Base-by-base conservation (phyloP, 1,139 yeast genomes). In the Kluyveromyces sp. region DNA sequence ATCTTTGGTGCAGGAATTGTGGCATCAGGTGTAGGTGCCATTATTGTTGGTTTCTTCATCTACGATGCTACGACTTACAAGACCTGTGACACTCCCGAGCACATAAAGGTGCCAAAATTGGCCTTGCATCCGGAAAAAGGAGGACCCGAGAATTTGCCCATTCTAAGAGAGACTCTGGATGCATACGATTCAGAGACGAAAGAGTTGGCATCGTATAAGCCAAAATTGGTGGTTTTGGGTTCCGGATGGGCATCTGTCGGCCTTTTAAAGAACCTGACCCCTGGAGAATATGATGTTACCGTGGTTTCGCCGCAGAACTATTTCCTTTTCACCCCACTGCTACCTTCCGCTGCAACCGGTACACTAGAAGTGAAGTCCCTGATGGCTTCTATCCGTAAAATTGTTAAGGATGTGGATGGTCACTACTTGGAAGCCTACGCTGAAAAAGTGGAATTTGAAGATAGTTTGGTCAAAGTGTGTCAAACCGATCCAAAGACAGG, bases 111-210 rank as follows among this genome's bases (percentile, higher is more conserved):
- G 17, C 74, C 80, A 4, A 58, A 64, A 15, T 63, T 68, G 20
- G 81, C 83, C 0, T 56, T 78, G 36, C 55, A 68, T 39, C 83
- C 84, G 17, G 64, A 66, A 29, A 58, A 57, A n/a, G 85, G 85
- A 4, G 86, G 86, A 1, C 84, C 85, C 19, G 81, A 79, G 56
- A 77, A 79, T 52, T 61, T 80, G 44, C 84, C 83, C 2, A 73
- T 79, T 30, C 65, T 77, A 45, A 68, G 68, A 32, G 68, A 72
- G 33, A 71, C 71, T 47, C 61, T 79, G 42, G 84, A 78, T 54
- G 73, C 74, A 33, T 70, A 69, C 44, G 84, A 79, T 55, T 56
- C 65, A 16, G 68, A 65, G 6, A 67, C 60, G 11, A 71, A 71
- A 51, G 67, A 65, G 43, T 52, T 58, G 11, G 52, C 67, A 12